Evolutionary conservation across 345 rosid species (phyloP).

Genomic region (Jatropha curcas): DNA sequence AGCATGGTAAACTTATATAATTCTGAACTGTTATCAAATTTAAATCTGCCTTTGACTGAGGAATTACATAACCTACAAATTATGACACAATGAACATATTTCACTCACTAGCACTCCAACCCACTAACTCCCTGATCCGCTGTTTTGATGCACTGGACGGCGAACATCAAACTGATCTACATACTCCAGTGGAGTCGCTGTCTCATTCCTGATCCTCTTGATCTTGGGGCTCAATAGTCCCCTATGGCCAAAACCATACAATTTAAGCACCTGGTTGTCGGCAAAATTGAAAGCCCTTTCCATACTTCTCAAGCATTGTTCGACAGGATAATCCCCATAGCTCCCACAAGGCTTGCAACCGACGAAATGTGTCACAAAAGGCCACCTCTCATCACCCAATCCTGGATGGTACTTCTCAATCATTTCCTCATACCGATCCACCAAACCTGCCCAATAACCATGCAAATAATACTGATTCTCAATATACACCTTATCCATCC

Average conservation of each 20-base stretch:
- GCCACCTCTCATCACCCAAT: slow-evolving; percentile 96
- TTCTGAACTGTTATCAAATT: slow-evolving; percentile 26
- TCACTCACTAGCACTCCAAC: slow-evolving; percentile 37
- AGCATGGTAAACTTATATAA: slow-evolving; percentile 30
- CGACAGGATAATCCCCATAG: slow-evolving; percentile 93
- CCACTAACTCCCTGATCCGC: slow-evolving; percentile 39
- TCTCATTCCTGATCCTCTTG: slow-evolving; percentile 84
- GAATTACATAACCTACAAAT: slow-evolving; percentile 45
- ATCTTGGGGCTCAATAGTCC: slow-evolving; percentile 94
- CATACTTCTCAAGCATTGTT: slow-evolving; percentile 83
- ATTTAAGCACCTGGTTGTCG: slow-evolving; percentile 85
- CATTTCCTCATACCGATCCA: slow-evolving; percentile 93
- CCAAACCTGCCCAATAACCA: slow-evolving; percentile 93
- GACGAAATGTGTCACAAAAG: slow-evolving; percentile 88
- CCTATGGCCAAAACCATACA: slow-evolving; percentile 86
- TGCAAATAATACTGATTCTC: slow-evolving; percentile 94
- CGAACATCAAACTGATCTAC: slow-evolving; percentile 84
- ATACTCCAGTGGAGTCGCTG: slow-evolving; percentile 58
- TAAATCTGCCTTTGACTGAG: slow-evolving; percentile 28
- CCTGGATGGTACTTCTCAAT: slow-evolving; percentile 93
- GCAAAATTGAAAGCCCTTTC: slow-evolving; percentile 95
- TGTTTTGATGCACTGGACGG: slow-evolving; percentile 34
- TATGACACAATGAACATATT: slow-evolving; percentile 34
- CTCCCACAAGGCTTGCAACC: slow-evolving; percentile 98
- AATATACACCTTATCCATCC: slow-evolving; percentile 85